Evolutionary conservation across 2,329 filamentous ascomycete species (phyloP), one percentile per base, ranked within the genome.

Genomic region (Beauveria sp.): DNA sequence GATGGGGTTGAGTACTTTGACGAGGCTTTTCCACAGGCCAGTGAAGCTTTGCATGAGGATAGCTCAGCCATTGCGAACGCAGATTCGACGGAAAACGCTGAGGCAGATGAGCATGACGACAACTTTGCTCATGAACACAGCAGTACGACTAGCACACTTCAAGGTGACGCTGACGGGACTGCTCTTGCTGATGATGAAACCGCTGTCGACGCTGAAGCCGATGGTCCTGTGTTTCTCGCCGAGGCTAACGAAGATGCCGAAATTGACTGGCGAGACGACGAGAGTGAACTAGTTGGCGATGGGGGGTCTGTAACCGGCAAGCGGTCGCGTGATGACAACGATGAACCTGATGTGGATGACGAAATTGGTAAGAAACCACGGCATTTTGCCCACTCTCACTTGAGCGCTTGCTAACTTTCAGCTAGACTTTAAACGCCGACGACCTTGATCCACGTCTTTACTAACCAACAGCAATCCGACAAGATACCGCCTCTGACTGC

Each of bases 391-490:
- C 31, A 18, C 5, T n/a, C 14, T 52, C 22, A 18, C 34, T 16
- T 52, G 28, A 45, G 18, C 20, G 28, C 18, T 61, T 64, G 57
- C 75, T 77, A 69, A 79, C 66, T 59, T 64, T 16, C 63, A 65
- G 45, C 62, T 67, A 74, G 81, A 81, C 69, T 69, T 75, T 72
- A 85, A 83, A 74, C 82, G 82, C 67, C 78, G 76, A 69, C 80
- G 81, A 62, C 76, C 73, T 53, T 72, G 53, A 70, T 65, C 51
- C 48, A 59, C 38, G 20, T 58, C 48, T 48, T 46, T 49, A 54
- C 59, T 61, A 61, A 61, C 59, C 40, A 48, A 42, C 59, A 61
- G 45, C 38, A 45, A 0, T 79, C 10, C 42, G 20, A 34, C 26
- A 43, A 28, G 7, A 26, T 6, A n/a, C 24, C 45, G 20, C 12